phyloP scores from a whole-genome alignment of 495 filamentous ascomycete genomes.

The Neurospora tetrasperma region DNA sequence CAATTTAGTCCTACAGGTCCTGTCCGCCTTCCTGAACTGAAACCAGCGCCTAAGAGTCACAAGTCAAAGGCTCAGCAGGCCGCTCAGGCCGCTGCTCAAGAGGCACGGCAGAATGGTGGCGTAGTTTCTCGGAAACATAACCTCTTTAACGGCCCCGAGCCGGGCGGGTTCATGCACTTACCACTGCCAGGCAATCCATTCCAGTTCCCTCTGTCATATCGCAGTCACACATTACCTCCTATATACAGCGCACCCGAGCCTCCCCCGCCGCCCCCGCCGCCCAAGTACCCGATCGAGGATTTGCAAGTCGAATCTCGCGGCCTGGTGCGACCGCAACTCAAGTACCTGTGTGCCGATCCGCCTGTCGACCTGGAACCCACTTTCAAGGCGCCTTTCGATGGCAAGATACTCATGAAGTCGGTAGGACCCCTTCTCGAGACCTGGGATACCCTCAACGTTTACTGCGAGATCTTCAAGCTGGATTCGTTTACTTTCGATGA shows the following conservation, averaged over 20 bases:
- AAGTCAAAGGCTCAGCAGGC: conserved; percentile 48
- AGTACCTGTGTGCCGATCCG: conserved; percentile 59
- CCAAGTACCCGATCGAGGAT: conserved; percentile 95
- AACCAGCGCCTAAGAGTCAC: conserved; percentile 68
- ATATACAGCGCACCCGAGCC: conserved; percentile 31
- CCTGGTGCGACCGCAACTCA: conserved; percentile 57
- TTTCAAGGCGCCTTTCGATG: conserved; percentile 20
- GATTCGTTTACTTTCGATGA: conserved; percentile 98
- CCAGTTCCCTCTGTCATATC: conserved; percentile 31
- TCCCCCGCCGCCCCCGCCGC: conserved; percentile 61
- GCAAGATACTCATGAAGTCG: conserved; percentile 65
- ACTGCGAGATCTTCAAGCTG: conserved; percentile 81
- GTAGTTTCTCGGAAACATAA: conserved; percentile 32
- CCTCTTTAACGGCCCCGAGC: conserved; percentile 24
- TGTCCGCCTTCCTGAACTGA: conserved; percentile 58
- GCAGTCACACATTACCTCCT: conserved; percentile 25
- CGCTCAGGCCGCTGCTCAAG: conserved; percentile 12
- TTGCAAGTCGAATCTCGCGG: conserved; percentile 61
- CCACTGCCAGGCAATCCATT: conserved; percentile 33
- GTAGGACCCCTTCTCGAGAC: conserved; percentile 74
- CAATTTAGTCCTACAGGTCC: conserved; percentile 34
- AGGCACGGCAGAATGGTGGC: conserved; percentile 7
- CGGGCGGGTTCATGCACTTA: conserved; percentile 25
- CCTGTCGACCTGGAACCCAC: conserved; percentile 20
- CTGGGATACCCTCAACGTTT: conserved; percentile 95